Evolutionary conservation across 2,329 filamentous ascomycete genomes (phyloP), one percentile per base, ranked within the genome.

Genomic region (Lithohypha guttulata): DNA sequence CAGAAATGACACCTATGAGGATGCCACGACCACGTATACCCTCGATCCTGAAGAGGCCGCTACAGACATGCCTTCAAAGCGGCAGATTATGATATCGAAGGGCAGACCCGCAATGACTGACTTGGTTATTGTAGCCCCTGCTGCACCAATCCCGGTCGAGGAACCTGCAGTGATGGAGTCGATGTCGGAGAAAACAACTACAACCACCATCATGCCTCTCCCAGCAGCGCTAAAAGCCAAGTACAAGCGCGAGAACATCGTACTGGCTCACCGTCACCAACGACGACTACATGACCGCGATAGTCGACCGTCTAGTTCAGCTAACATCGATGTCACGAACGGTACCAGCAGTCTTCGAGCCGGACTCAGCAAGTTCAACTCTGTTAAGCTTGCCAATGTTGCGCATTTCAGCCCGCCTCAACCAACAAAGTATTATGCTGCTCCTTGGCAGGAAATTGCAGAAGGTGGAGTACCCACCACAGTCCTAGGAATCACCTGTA

Each of bases 381-480:
- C 17, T 15, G 5, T 11, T 35, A 9, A 17, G 25, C 15, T 17
- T 6, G 23, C 13, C 9, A 28, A 37, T 17, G 17, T 28, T 2
- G 23, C 22, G 3, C 15, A 37, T 18, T 17, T 37, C 15, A 18
- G 13, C 15, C 34, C 34, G 20, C 34, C 34, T 17, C 22, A 28
- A 20, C 34, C 34, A 5, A 37, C 34, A 18, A 37, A 29, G 10
- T 48, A 43, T 28, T 52, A 44, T 36, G 39, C 36, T 13, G 48
- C 48, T 1, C 44, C 40, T 19, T 52, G 50, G 48, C 42, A 44
- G 13, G 48, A 51, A 18, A 33, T 51, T 5, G 22, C 34, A 2
- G 32, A 36, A 18, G 30, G 34, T 6, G 34, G 31, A 2, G 28
- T 49, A 14, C 50, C 50, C 4, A 25, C 10, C 5, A 6, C 30